A percentile compares a stretch with the other conserved stretches of the same genome.
These are phyloP conservation scores for Coemansia sp. DNA, from an alignment of 192 early-diverging fungal species.

Conservation along the genomic window DNA sequence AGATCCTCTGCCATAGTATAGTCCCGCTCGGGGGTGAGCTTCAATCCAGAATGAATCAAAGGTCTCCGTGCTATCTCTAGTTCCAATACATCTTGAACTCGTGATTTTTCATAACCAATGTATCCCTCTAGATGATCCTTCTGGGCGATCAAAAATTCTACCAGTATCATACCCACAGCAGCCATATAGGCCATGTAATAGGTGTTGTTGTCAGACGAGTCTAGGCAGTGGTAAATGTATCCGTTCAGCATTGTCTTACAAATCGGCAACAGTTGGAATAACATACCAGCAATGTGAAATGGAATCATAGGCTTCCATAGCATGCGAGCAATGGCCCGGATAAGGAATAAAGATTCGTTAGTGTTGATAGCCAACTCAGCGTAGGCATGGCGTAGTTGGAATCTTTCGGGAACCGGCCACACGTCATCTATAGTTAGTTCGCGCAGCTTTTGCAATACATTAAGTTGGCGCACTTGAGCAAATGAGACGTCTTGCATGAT, in stretches of 20 bases:
- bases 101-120: neutral
- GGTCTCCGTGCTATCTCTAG: neutral
- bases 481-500: slow-evolving; percentile 5
- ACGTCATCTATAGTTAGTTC: slow-evolving; percentile 22
- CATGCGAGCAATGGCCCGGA: slow-evolving; percentile 35
- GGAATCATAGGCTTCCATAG: slow-evolving; percentile 43
- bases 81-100: neutral
- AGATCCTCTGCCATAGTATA: neutral
- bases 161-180: neutral
- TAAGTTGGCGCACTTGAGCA: slow-evolving; percentile 23
- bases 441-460: slow-evolving; percentile 15
- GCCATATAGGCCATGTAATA: slow-evolving; percentile 15
- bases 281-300: slow-evolving; percentile 8
- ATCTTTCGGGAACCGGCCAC: slow-evolving; percentile 26
- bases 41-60: neutral
- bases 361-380: slow-evolving; percentile 28
- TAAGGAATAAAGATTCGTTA: slow-evolving; percentile 33
- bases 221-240: slow-evolving; percentile 29
- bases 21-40: neutral
- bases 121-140: neutral
- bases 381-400: slow-evolving; percentile 6
- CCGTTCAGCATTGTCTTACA: neutral
- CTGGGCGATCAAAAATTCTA: neutral
- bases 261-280: slow-evolving; percentile 8
- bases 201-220: neutral